Evolutionary conservation across 805 yeast species (phyloP).

Genomic region (Wickerhamiella domercqiae): DNA sequence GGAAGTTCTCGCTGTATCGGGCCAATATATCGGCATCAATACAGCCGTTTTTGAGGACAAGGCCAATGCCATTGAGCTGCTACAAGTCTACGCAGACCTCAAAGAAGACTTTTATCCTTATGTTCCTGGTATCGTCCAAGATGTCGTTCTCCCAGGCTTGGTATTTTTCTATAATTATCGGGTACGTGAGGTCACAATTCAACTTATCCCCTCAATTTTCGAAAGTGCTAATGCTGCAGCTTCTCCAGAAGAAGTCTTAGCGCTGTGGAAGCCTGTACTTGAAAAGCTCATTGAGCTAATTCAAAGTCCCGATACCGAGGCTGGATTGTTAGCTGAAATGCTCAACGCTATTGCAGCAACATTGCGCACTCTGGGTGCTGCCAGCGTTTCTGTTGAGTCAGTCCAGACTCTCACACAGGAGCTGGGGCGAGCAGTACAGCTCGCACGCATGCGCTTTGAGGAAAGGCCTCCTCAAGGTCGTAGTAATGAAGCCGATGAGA

Average conservation of each 20-base stretch:
- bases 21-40: conserved; percentile 87
- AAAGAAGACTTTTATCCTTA: conserved; percentile 72
- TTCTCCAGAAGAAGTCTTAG: conserved; percentile 38
- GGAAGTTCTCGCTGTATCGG: conserved; percentile 84
- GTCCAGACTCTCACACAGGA: conserved; percentile 43
- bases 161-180: conserved; percentile 89
- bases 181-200: conserved; percentile 82
- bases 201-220: conserved; percentile 63
- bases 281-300: conserved; percentile 53
- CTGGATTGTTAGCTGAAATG: conserved; percentile 66
- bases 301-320: conserved; percentile 55
- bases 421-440: conserved; percentile 41
- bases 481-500: conserved; percentile 16
- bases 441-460: conserved; percentile 56
- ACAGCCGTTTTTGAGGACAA: conserved; percentile 91
- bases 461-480: conserved; percentile 19
- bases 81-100: conserved; percentile 72
- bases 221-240: conserved; percentile 41
- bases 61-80: conserved; percentile 76
- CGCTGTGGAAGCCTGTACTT: conserved; percentile 58
- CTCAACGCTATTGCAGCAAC: conserved; percentile 58
- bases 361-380: conserved; percentile 50
- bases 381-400: conserved; percentile 33
- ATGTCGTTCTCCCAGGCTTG: conserved; percentile 73
- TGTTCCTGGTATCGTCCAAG: conserved; percentile 60